Percentiles rank a stretch among this genome's conserved stretches.
These are phyloP conservation scores for Aspergillus wentii DNA, from an alignment of 495 filamentous ascomycete species.

Conservation along the genomic window DNA sequence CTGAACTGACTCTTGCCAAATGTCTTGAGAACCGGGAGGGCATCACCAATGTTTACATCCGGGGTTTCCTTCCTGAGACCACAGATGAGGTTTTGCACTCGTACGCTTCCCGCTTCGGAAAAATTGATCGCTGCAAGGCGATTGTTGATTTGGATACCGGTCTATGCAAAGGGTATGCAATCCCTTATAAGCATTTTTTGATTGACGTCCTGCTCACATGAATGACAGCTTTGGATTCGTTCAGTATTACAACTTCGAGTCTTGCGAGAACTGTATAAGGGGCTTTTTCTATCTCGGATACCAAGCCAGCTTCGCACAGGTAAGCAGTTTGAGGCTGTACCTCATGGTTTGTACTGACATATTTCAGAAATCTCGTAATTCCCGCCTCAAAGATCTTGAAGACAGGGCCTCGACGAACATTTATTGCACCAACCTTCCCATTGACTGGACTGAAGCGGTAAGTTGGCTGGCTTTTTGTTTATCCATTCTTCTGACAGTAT, in stretches of 20 bases:
- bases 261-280: constrained; percentile 92
- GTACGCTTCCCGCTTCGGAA: constrained; percentile 83
- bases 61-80: constrained; percentile 88
- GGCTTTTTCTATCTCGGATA: constrained; percentile 93
- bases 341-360: constrained; percentile 11
- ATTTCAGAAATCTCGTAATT: constrained; percentile 85
- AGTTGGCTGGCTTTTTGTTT: constrained; percentile 15
- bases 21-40: constrained; percentile 83
- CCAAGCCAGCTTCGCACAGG: constrained; percentile 92
- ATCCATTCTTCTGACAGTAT: background rate
- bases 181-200: constrained; percentile 1
- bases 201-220: constrained; percentile 14
- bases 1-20: constrained; percentile 77
- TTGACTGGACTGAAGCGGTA: constrained; percentile 83
- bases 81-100: constrained; percentile 82
- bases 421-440: constrained; percentile 93
- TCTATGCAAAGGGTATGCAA: constrained; percentile 86
- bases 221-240: constrained; percentile 83
- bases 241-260: constrained; percentile 79
- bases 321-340: constrained; percentile 23
- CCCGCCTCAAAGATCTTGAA: constrained; percentile 85
- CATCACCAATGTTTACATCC: constrained; percentile 95
- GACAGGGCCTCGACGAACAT: constrained; percentile 88
- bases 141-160: constrained; percentile 91
- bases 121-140: constrained; percentile 89